Conservation (phyloP, 768 basidiomycete species). For the Dentipellis fragilis region DNA sequence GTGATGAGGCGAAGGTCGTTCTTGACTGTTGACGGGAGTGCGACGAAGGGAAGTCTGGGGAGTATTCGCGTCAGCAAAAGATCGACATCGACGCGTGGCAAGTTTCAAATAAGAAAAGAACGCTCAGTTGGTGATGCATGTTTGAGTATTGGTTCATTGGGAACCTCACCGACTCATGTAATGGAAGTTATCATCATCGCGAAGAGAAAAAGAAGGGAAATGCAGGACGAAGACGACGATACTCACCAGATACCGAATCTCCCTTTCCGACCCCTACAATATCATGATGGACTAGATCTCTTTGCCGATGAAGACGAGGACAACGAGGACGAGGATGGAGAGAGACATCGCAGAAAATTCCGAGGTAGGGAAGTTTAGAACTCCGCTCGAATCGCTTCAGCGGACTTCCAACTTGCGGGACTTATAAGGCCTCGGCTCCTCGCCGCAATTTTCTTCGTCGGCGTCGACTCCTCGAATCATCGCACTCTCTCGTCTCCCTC, state of each 20-base stretch:
- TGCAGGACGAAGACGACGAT: neutral
- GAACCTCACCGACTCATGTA: constrained; percentile 14
- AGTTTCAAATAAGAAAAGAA: neutral
- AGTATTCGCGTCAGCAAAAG: neutral
- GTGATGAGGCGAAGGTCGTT: neutral
- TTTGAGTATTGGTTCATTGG: constrained; percentile 15
- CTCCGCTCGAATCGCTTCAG: neutral
- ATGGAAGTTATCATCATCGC: constrained; percentile 16
- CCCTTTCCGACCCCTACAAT: neutral
- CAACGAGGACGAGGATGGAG: neutral
- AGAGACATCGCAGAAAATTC: neutral
- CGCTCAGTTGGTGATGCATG: constrained; percentile 19
- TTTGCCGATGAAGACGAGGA: neutral
- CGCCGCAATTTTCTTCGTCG: neutral
- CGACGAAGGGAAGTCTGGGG: no score
- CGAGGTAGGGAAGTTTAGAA: neutral
- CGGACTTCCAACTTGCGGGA: neutral
- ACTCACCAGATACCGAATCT: constrained; percentile 4
- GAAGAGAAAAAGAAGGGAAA: neutral
- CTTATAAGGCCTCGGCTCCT: neutral
- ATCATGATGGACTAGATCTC: neutral
- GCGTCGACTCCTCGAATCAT: neutral
- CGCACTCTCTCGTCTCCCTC: neutral
- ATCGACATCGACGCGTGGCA: neutral
- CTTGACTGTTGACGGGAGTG: neutral